Conservation (phyloP, 2,329 filamentous ascomycete species). For the Alternaria postmessia region DNA sequence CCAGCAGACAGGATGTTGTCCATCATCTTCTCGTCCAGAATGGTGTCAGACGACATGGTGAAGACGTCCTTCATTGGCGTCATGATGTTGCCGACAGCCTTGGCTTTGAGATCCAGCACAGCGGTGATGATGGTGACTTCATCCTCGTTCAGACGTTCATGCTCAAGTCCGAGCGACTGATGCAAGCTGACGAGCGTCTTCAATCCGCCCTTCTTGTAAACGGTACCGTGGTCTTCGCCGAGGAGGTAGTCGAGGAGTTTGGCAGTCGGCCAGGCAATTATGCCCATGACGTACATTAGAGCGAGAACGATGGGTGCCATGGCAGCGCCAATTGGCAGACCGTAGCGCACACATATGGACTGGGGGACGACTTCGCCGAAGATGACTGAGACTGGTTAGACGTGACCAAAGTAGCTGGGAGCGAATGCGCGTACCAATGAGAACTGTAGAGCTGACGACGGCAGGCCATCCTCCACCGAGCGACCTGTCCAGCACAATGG, state of each 20-base stretch:
- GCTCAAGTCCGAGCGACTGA: constrained; percentile 83
- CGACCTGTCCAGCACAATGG: constrained; percentile 92
- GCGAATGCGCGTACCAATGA: constrained; percentile 75
- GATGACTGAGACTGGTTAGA: constrained; percentile 71
- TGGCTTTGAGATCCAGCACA: constrained; percentile 94
- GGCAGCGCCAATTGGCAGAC: constrained; percentile 91
- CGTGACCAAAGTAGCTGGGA: neutral
- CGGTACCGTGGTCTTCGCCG: constrained; percentile 92
- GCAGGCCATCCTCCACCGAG: constrained; percentile 94
- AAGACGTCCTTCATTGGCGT: constrained; percentile 98
- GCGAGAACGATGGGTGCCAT: constrained; percentile 86
- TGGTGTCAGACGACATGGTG: constrained; percentile 92
- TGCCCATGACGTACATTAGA: constrained; percentile 92
- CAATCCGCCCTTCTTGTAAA: constrained; percentile 97
- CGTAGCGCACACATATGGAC: constrained; percentile 94
- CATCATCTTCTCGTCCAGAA: constrained; percentile 93
- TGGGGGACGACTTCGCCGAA: constrained; percentile 97
- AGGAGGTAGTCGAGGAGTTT: constrained; percentile 94
- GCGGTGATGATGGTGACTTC: constrained; percentile 99
- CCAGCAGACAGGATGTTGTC: constrained; percentile 91
- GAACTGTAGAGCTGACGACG: constrained; percentile 87
- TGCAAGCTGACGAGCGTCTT: constrained; percentile 97
- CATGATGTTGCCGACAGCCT: constrained; percentile 95
- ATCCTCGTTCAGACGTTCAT: constrained; percentile 91
- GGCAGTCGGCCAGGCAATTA: constrained; percentile 91